Conservation (phyloP, 257 asterid genomes). For the Solanum acaule region DNA sequence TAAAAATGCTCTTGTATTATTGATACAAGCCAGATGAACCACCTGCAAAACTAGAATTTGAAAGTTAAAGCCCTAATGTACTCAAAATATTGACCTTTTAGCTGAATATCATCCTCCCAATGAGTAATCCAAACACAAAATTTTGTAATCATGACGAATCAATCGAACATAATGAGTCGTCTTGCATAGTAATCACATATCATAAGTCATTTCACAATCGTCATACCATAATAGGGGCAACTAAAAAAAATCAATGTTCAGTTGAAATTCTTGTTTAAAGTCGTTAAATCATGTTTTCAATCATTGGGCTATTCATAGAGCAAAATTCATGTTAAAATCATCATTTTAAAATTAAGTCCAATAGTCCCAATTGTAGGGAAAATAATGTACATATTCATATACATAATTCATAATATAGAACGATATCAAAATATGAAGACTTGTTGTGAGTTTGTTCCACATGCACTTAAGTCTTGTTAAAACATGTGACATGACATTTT, state of each 20-base stretch:
- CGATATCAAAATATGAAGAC: too few relatives aligned
- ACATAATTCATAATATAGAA: too few relatives aligned
- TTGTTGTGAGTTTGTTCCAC: too few relatives aligned
- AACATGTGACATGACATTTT: too few relatives aligned
- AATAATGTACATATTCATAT: background rate
- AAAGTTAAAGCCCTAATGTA: background rate
- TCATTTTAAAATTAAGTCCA: background rate
- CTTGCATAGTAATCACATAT: background rate
- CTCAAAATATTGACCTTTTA: background rate
- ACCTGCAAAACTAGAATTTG: too few relatives aligned
- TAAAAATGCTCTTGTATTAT: too few relatives aligned
- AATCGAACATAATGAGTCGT: background rate
- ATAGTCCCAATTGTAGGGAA: background rate
- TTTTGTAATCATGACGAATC: background rate
- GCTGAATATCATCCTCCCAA: background rate
- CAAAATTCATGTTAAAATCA: background rate
- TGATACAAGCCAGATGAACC: background rate
- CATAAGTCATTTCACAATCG: background rate
- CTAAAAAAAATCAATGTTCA: background rate
- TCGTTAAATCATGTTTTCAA: background rate
- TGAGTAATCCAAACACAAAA: background rate
- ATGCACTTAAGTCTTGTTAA: too few relatives aligned
- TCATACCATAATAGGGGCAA: background rate
- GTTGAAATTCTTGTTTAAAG: background rate
- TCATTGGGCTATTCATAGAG: background rate